Evolutionary conservation across 2,329 filamentous ascomycete genomes (phyloP), one percentile per base, ranked within the genome.

Genomic region (Phialemonium atrogriseum): DNA sequence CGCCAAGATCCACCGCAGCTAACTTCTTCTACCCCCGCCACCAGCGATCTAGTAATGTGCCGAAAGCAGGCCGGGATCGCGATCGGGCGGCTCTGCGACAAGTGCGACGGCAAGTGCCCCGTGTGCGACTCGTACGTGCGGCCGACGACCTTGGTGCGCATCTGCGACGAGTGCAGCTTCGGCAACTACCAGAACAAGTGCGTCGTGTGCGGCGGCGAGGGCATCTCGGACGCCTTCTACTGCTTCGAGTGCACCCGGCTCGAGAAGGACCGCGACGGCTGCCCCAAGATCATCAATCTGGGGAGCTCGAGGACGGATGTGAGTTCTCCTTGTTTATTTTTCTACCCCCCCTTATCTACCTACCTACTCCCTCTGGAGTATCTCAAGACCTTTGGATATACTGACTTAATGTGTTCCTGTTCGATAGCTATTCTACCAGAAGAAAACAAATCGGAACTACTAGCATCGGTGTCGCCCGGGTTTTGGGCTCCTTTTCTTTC

Each of bases 101-200:
- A 98, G 67, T 98, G 91, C 70, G 91, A 98, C 66, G 91, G 91
- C 60, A 98, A 98, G 69, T 98, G 91, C 54, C 91, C 91, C 44
- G 88, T 98, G 39, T 98, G 91, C 77, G 91, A 98, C 59, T 94
- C 85, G 39, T 98, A 98, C 73, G 91, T 98, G 42, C 88, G 91
- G 11, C 91, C 91, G 10, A 98, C 91, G 17, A 96, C 91, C 7
- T 80, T 96, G 35, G 91, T 94, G 39, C 86, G 89, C 52, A 96
- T 98, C 66, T 98, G 91, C 70, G 91, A 98, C 68, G 91, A 98
- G 66, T 98, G 91, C 71, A 88, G 84, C 56, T 98, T 98, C 59
- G 91, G 91, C 54, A 98, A 98, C 72, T 98, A 95, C 69, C 91
- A 96, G 66, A 98, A 98, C 69, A 98, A 98, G 62, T 98, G 91